These are phyloP conservation scores for Acer campestre DNA, from an alignment of 345 rosid genomes.

Conservation along the genomic window DNA sequence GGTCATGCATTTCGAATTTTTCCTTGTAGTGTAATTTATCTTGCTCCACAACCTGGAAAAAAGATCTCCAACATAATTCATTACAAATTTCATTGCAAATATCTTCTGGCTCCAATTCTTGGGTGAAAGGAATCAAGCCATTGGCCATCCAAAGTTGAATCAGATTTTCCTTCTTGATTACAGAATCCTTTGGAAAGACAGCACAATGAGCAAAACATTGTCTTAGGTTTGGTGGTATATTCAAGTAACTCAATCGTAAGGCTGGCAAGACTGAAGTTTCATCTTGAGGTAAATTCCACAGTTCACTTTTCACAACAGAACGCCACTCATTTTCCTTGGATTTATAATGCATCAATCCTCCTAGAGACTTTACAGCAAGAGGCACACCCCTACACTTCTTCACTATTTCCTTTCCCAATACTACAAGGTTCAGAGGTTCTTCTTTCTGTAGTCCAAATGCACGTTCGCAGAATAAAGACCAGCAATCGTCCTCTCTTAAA, in stretches of 20 bases:
- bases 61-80: conserved; percentile 20
- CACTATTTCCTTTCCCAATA: conserved; percentile 14
- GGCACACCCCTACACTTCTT: conserved; percentile 21
- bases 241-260: not conserved
- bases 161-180: not conserved
- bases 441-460: conserved; percentile 15
- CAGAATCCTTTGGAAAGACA: no score
- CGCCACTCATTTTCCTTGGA: conserved; percentile 4
- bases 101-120: conserved; percentile 2
- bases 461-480: not conserved
- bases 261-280: conserved; percentile 5
- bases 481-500: conserved; percentile 9
- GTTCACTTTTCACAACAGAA: conserved; percentile 3
- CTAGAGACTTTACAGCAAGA: conserved; percentile 13
- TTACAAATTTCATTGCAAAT: conserved; percentile 18
- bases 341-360: conserved; percentile 10
- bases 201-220: conserved; percentile 5
- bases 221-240: not conserved
- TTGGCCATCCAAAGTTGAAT: conserved; percentile 19
- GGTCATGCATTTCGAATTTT: conserved; percentile 31
- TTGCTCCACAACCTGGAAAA: conserved; percentile 16
- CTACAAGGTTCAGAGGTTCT: not conserved
- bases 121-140: conserved; percentile 12
- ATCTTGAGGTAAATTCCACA: conserved; percentile 6
- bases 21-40: not conserved